These are phyloP conservation scores for Terfezia claveryi DNA, from an alignment of 495 filamentous ascomycete species.

Conservation along the genomic window DNA sequence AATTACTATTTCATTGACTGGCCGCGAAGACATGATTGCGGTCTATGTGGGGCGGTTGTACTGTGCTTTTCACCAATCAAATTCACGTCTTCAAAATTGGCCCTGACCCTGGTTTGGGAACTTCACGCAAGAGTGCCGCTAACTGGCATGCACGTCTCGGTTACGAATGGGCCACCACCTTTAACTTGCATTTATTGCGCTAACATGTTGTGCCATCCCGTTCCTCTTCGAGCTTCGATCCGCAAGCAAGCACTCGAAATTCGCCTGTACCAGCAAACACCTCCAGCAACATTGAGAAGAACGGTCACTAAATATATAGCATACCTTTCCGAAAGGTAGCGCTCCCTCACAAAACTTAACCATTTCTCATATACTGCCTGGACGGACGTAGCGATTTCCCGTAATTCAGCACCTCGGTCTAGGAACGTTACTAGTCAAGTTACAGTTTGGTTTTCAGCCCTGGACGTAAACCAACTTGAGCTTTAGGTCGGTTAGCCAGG, in stretches of 20 bases:
- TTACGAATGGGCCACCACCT: slow-evolving; percentile 49
- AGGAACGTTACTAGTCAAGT: no score
- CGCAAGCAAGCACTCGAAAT: slow-evolving; percentile 38
- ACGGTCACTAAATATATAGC: neutral
- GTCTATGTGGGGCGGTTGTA: slow-evolving; percentile 54
- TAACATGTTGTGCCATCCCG: slow-evolving; percentile 63
- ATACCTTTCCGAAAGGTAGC: no score
- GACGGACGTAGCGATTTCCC: no score
- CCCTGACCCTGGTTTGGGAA: no score
- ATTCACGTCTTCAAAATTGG: slow-evolving; percentile 32
- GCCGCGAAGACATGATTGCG: slow-evolving; percentile 65
- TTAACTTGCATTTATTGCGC: slow-evolving; percentile 48
- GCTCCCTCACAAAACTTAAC: no score
- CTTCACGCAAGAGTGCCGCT: no score
- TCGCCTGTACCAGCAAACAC: neutral
- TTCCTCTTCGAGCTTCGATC: slow-evolving; percentile 42
- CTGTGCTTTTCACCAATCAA: slow-evolving; percentile 57
- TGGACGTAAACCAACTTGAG: no score
- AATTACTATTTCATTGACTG: slow-evolving; percentile 72
- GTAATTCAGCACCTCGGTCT: no score
- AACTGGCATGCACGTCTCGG: slow-evolving; percentile 28
- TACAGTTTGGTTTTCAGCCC: no score
- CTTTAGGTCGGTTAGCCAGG: no score
- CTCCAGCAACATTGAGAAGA: neutral
- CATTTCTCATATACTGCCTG: no score